Evolutionary conservation across 352 stramenopile genomes (phyloP), one percentile per base, ranked within the genome.

Genomic region (Globisporangium solare): DNA sequence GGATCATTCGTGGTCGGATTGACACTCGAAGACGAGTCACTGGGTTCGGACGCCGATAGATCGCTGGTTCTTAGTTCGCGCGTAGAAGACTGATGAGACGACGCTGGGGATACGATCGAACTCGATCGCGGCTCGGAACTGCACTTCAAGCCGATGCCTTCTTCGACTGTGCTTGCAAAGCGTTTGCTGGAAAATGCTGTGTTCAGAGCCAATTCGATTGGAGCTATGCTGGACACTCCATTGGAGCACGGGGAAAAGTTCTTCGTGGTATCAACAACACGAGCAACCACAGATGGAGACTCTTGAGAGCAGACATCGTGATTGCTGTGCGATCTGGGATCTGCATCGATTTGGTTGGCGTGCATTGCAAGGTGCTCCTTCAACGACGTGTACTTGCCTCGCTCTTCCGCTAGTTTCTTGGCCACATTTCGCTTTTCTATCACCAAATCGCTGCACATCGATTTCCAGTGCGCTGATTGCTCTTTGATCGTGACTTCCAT

Each of bases 331-430:
- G 27, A 11, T 13, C 47, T 50, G 5, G 14, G 20, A 24, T 20
- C 4, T 27, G 15, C 18, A 17, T 62, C 31, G 6, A 18, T 20
- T 14, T 40, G 40, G 17, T 20, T 56, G 41, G 20, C 37, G 49
- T 75, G 71, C 17, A 53, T 61, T 14, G 58, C 53, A n/a, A 80
- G 37, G 20, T 79, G 64, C 31, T 61, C 68, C 32, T 72, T 78
- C n/a, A 83, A 47, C 17, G 73, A 67, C 1, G 66, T 69, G 41
- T 72, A 76, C 40, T 67, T 70, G 20, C 73, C 73, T 15, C 73
- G 73, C 46, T 79, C 73, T 54, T 79, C 61, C 1, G 71, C 73
- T 14, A 83, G 66, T 40, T 76, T 70, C 45, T 77, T 63, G 5
- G 66, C 73, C 46, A 83, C 64, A 12, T 51, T 47, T 13, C 73